Conservation (phyloP, 441 rosid species). For the Corymbia citriodora region DNA sequence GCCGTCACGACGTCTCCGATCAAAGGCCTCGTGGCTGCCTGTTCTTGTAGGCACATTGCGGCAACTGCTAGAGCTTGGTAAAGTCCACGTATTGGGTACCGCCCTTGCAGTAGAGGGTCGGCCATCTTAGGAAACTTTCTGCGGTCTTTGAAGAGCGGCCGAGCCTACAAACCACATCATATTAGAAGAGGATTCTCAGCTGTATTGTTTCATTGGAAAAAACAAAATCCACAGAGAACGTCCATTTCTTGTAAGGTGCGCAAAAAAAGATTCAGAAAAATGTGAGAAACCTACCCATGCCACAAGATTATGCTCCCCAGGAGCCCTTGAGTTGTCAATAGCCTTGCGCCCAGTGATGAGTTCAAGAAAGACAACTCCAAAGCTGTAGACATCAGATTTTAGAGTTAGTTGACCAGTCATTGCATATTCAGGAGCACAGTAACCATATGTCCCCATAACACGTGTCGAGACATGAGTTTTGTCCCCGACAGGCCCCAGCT, state of each 20-base stretch:
- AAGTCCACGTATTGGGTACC: conserved; percentile 89
- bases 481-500: conserved; percentile 97
- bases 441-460: conserved; percentile 98
- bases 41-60: conserved; percentile 98
- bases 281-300: conserved; percentile 69
- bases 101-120: conserved; percentile 86
- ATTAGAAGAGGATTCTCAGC: background rate
- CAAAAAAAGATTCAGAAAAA: background rate
- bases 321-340: conserved; percentile 69
- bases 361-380: conserved; percentile 97
- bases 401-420: conserved; percentile 97
- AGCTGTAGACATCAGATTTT: conserved; percentile 96
- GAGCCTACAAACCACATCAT: conserved; percentile 47
- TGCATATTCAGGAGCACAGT: conserved; percentile 98
- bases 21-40: conserved; percentile 94
- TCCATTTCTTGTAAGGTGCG: background rate
- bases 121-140: conserved; percentile 98
- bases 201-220: background rate
- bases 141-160: conserved; percentile 94
- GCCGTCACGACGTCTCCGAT: conserved; percentile 98
- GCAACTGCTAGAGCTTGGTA: conserved; percentile 99
- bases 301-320: conserved; percentile 94
- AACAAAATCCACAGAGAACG: background rate
- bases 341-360: conserved; percentile 98
- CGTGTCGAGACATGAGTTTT: conserved; percentile 98